Conservation (phyloP, 2,329 filamentous ascomycete species). For the Apiospora marii region DNA sequence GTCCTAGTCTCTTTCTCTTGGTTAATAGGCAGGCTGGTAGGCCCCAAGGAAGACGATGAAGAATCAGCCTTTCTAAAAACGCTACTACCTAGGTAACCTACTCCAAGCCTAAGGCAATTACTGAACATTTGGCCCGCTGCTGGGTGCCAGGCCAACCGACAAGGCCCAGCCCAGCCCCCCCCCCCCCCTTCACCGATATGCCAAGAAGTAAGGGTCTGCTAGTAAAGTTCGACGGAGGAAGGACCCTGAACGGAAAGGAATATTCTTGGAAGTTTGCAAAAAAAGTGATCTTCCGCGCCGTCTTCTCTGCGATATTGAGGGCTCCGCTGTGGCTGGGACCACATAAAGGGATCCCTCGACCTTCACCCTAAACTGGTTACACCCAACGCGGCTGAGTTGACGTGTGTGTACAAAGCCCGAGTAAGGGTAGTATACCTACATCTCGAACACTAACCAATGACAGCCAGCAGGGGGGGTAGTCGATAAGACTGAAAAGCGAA, state of each 20-base stretch:
- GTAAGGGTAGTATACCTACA: not conserved
- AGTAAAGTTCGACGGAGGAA: not conserved
- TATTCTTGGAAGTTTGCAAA: not conserved
- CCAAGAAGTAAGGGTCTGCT: conserved; percentile 17
- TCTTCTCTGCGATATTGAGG: not conserved
- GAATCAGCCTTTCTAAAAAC: not conserved
- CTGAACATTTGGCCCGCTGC: too few relatives aligned
- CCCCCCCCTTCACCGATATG: not conserved
- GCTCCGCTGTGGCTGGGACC: not conserved
- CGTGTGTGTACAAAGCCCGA: not conserved
- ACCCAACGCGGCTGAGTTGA: not conserved
- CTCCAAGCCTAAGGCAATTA: not conserved
- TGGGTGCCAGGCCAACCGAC: not conserved
- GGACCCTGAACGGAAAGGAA: not conserved
- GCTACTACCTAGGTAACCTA: not conserved
- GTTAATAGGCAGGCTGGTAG: not conserved
- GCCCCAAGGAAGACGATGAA: not conserved
- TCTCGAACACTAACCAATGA: not conserved
- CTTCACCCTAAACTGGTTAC: not conserved
- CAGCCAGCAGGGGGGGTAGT: not conserved
- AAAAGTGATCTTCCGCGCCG: not conserved
- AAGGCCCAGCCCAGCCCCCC: not conserved
- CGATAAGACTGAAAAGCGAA: not conserved
- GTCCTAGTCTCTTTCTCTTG: not conserved
- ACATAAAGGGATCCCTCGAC: not conserved